Evolutionary conservation across 139 green algal genomes (phyloP).

Genomic region (Micromonas commoda): DNA sequence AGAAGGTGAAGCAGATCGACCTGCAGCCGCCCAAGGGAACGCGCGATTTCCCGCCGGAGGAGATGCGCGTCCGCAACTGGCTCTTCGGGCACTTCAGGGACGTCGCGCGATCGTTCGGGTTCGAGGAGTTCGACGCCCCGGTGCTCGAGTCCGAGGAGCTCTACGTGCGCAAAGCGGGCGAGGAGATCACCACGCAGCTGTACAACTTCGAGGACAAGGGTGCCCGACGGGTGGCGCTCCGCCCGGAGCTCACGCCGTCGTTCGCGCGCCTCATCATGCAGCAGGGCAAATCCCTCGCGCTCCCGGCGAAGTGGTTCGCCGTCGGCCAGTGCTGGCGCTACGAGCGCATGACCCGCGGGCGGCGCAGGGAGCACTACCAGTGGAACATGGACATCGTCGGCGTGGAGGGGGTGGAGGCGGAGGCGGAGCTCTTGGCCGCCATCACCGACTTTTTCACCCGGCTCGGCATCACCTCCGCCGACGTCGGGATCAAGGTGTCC

Average conservation of each 20-base stretch:
- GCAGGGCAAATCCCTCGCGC: constrained; percentile 26
- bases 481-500: constrained; percentile 83
- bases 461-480: constrained; percentile 46
- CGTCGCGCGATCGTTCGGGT: constrained; percentile 66
- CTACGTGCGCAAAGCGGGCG: constrained; percentile 85
- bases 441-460: constrained; percentile 70
- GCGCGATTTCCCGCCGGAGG: constrained; percentile 84
- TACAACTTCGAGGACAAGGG: constrained; percentile 97
- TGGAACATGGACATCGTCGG: constrained; percentile 94
- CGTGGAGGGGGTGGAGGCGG: constrained; percentile 64
- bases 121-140: constrained; percentile 83
- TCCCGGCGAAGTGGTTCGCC: constrained; percentile 89
- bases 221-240: constrained; percentile 67
- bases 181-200: constrained; percentile 94
- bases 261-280: constrained; percentile 48
- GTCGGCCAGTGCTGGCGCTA: constrained; percentile 93
- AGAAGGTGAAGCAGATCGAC: constrained; percentile 38
- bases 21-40: constrained; percentile 60
- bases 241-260: constrained; percentile 87
- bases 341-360: constrained; percentile 79
- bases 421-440: constrained; percentile 85
- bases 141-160: constrained; percentile 91
- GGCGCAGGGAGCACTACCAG: constrained; percentile 92
- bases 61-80: constrained; percentile 84
- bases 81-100: constrained; percentile 65